phyloP scores from a whole-genome alignment of 2,329 filamentous ascomycete genomes.

The Nemania bipapillata region DNA sequence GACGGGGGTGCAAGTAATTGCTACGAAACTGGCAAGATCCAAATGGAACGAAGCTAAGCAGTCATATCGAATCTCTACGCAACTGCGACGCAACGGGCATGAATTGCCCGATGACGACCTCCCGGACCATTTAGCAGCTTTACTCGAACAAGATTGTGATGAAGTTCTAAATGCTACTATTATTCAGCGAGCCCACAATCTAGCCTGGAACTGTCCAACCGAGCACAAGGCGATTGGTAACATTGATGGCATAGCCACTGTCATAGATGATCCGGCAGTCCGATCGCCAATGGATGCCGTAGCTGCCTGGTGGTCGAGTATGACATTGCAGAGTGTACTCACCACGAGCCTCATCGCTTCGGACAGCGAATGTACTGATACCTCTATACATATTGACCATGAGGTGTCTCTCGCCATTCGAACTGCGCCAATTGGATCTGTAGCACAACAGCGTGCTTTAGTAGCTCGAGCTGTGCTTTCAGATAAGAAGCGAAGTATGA shows the following conservation, averaged over 20 bases:
- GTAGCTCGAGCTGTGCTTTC: constrained; percentile 68
- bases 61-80: constrained; percentile 63
- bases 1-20: constrained; percentile 72
- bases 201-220: constrained; percentile 86
- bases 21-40: constrained; percentile 76
- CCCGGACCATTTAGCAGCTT: constrained; percentile 77
- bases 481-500: constrained; percentile 64
- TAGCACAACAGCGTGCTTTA: constrained; percentile 70
- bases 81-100: constrained; percentile 55
- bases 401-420: constrained; percentile 75
- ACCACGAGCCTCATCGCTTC: constrained; percentile 68
- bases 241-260: constrained; percentile 80
- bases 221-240: constrained; percentile 70
- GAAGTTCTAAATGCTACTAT: constrained; percentile 81
- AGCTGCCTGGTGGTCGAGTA: constrained; percentile 88
- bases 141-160: constrained; percentile 83
- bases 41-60: constrained; percentile 85
- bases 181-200: constrained; percentile 85
- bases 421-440: constrained; percentile 81
- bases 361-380: constrained; percentile 59
- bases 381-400: constrained; percentile 52
- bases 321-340: constrained; percentile 76
- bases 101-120: constrained; percentile 72
- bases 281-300: constrained; percentile 88
- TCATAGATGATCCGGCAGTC: constrained; percentile 86